A percentile compares a stretch with the other conserved stretches of the same genome.
Evolutionary conservation across 2,329 filamentous ascomycete genomes (phyloP).

Genomic region (Cladosporium oxysporum): DNA sequence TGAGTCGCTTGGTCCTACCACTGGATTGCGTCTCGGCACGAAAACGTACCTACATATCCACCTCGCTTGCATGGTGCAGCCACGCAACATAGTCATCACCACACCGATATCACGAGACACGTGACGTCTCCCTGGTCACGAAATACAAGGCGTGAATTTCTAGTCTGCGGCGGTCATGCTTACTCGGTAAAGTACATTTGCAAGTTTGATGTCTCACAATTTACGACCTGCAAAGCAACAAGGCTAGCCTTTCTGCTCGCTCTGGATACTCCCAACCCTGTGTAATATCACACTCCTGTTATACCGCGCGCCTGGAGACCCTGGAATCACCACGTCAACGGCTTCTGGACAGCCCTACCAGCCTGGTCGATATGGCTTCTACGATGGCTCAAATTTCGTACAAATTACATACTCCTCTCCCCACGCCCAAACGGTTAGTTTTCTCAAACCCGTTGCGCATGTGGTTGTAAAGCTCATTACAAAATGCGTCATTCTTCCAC

Average conservation of each 20-base stretch:
- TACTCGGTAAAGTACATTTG: background rate
- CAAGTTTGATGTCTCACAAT: background rate
- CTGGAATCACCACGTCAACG: background rate
- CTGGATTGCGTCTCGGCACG: conserved; percentile 1
- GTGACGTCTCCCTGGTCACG: background rate
- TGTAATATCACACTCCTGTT: background rate
- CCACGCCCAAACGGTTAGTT: background rate
- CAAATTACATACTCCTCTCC: background rate
- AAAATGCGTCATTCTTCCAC: background rate
- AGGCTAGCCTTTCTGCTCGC: background rate
- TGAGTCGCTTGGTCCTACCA: conserved; percentile 1
- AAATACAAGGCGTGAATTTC: background rate
- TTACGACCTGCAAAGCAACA: background rate
- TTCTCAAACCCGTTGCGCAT: background rate
- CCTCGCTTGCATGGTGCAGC: conserved; percentile 4
- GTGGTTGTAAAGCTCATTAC: background rate
- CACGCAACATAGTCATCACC: background rate
- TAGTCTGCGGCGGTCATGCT: background rate
- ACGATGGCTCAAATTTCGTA: background rate
- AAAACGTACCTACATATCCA: background rate
- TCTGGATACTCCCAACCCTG: background rate
- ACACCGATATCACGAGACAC: background rate
- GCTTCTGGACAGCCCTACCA: background rate
- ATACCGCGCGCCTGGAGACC: background rate
- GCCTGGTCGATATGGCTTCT: background rate